Base-by-base conservation (phyloP, 116 monocot genomes). In the Phalaenopsis hybrid region DNA sequence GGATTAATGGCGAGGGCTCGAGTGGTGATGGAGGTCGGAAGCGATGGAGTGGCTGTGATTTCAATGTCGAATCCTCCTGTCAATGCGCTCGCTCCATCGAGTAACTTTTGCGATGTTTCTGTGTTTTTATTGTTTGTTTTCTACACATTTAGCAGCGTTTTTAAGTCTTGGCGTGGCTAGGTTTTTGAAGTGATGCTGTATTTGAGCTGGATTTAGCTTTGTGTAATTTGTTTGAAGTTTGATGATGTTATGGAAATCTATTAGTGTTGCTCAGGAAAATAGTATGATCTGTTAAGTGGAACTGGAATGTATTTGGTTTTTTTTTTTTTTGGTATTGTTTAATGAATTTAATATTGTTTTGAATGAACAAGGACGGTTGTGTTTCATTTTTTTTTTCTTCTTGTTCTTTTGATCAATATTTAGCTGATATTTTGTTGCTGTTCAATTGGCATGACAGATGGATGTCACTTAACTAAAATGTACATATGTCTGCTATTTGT, bases 21-120 rank as follows among this genome's bases (percentile, higher is more conserved):
- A 52, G 91, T 96, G 16, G 65, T 83, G 74, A 78, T 96, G 82
- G 91, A 96, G 78, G 91, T 96, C 33, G 93, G 95, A 4, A 81
- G 78, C 83, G 95, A 96, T 51, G 93, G 93, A 28, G 90, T 96
- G 44, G 95, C 93, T 45, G 67, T 96, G 57, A 91, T 96, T 83
- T 91, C 93, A 78, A 89, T 96, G 83, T 88, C 82, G 48, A 87
- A 91, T 77, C 93, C 95, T 34, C 95, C 93, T 63, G 95, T 96
- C 68, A 96, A 96, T 46, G 91, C 95, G n/a, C 83, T 96, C 63
- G 88, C 88, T 76, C 93, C 89, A 11, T 43, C 81, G 4, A 77
- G 95, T 95, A 91, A 84, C 41, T 44, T 52, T 25, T 52, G 20
- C 51, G 33, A 55, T 55, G 55, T 16, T 41, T 37, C 6, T 37